These are phyloP conservation scores for Hirschioporus abietinus DNA, from an alignment of 768 basidiomycete genomes.

Conservation along the genomic window DNA sequence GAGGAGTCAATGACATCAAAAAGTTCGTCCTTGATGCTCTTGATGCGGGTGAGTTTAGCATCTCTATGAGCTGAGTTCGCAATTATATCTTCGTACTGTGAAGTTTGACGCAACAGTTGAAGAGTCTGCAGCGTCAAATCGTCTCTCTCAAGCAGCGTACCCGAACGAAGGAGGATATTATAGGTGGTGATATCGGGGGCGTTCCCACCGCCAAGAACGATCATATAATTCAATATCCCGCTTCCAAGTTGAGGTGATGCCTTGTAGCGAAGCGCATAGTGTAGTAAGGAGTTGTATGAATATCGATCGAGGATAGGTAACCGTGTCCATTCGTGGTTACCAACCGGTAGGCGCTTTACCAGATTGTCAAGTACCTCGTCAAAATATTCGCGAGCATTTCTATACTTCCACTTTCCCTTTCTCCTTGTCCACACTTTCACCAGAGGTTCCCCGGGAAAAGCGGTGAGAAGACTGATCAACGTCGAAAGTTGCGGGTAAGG, in stretches of 20 bases:
- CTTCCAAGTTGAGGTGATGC: conserved; percentile 43
- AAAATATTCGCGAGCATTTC: conserved; percentile 26
- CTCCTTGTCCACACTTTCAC: conserved; percentile 21
- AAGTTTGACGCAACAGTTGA: conserved; percentile 24
- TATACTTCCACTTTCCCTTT: conserved; percentile 8
- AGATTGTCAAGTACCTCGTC: conserved; percentile 25
- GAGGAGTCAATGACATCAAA: neutral
- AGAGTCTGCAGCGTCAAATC: conserved; percentile 38
- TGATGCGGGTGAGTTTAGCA: neutral
- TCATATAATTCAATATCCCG: conserved; percentile 52
- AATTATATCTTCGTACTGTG: conserved; percentile 12
- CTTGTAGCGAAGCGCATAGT: conserved; percentile 62
- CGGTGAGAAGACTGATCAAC: conserved; percentile 14
- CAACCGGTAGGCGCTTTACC: conserved; percentile 8
- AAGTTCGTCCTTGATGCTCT: neutral
- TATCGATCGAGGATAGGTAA: conserved; percentile 32
- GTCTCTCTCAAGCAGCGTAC: conserved; percentile 42
- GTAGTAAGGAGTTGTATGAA: conserved; percentile 57
- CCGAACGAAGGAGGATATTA: conserved; percentile 55
- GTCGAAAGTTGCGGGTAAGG: conserved; percentile 8
- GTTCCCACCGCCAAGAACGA: conserved; percentile 34
- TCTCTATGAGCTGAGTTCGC: neutral
- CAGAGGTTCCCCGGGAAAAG: conserved; percentile 18
- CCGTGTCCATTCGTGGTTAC: conserved; percentile 7
- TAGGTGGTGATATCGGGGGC: conserved; percentile 45